A percentile compares a stretch with the other conserved stretches of the same genome.
Conservation (phyloP, 768 basidiomycete species). For the Boletus subparvulus region DNA sequence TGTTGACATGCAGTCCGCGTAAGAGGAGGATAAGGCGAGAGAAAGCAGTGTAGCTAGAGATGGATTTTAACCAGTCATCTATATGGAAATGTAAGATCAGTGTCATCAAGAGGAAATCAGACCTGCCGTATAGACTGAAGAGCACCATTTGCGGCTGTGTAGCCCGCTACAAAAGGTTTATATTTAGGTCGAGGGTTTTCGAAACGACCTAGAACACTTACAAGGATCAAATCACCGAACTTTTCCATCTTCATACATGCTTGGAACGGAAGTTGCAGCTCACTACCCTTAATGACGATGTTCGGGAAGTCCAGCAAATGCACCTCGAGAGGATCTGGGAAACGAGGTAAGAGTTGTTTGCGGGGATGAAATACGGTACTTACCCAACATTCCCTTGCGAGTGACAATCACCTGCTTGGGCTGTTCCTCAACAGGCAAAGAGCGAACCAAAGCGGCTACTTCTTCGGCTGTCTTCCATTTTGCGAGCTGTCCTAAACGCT, state of each 20-base stretch:
- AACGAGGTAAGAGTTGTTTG: conserved; percentile 4
- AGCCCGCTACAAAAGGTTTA: conserved; percentile 57
- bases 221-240: conserved; percentile 95
- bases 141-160: conserved; percentile 99
- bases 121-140: conserved; percentile 88
- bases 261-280: conserved; percentile 98
- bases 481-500: conserved; percentile 97
- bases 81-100: conserved; percentile 4
- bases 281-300: conserved; percentile 99
- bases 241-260: conserved; percentile 99
- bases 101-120: neutral
- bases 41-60: conserved; percentile 99
- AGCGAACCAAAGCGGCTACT: conserved; percentile 96
- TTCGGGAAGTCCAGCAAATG: conserved; percentile 99
- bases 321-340: conserved; percentile 86
- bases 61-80: conserved; percentile 99
- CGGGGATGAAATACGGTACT: conserved; percentile 15
- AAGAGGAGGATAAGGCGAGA: conserved; percentile 96
- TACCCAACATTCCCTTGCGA: conserved; percentile 98
- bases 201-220: conserved; percentile 29
- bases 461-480: conserved; percentile 99
- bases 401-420: conserved; percentile 99
- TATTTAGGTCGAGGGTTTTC: neutral
- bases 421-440: conserved; percentile 99
- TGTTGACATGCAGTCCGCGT: conserved; percentile 97